Conservation (phyloP, 1,139 yeast genomes). For the Yamadazyma triangularis region DNA sequence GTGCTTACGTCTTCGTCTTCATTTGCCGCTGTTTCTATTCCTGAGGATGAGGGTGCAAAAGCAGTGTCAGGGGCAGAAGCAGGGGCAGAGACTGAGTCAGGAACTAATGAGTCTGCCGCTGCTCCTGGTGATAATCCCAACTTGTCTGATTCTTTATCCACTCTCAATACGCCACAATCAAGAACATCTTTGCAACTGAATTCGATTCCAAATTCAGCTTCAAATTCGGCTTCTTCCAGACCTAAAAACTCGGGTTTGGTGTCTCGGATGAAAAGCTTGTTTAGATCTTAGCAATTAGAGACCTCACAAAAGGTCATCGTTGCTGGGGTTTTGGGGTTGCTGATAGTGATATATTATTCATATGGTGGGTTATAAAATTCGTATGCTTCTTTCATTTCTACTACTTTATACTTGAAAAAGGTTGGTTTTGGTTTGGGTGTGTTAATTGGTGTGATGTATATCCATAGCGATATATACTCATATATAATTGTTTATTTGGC, state of each 20-base stretch:
- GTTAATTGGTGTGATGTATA: no score
- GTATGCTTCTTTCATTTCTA: no score
- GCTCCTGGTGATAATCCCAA: conserved; percentile 1
- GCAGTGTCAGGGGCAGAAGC: background rate
- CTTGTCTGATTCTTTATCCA: conserved; percentile 11
- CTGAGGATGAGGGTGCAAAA: conserved; percentile 6
- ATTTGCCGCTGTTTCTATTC: conserved; percentile 37
- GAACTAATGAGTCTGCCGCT: background rate
- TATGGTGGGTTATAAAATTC: no score
- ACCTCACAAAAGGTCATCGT: no score
- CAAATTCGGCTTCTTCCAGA: conserved; percentile 4
- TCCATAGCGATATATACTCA: no score
- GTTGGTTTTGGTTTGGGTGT: no score
- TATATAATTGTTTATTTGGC: no score
- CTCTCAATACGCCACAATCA: conserved; percentile 7
- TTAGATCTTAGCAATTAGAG: conserved; percentile 12
- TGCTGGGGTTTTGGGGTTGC: no score
- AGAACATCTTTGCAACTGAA: no score
- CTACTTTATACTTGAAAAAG: no score
- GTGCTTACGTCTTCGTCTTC: conserved; percentile 35
- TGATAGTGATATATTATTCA: no score
- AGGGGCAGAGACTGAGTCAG: background rate
- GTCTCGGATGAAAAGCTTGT: conserved; percentile 31
- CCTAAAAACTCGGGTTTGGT: conserved; percentile 16
- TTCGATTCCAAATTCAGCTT: conserved; percentile 9